Conservation (phyloP, 192 early-diverging fungal species). For the Podochytrium sp. region DNA sequence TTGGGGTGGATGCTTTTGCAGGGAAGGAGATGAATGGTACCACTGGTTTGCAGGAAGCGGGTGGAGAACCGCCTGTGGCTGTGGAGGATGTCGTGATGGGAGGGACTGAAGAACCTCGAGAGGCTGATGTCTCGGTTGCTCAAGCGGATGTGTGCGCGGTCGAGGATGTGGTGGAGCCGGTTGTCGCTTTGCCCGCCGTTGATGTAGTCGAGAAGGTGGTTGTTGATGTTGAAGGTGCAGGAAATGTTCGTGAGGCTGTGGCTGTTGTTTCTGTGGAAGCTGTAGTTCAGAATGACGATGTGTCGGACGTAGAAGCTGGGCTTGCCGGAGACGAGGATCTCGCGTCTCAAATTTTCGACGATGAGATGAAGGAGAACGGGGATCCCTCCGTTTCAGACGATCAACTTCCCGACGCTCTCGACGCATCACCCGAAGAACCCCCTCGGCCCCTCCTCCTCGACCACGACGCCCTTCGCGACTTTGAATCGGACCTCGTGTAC, state of each 20-base stretch:
- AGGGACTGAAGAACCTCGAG: neutral
- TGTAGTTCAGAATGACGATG: neutral
- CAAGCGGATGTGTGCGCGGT: neutral
- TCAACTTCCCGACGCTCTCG: neutral
- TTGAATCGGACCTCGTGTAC: conserved; percentile 4
- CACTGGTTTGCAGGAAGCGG: too few relatives aligned
- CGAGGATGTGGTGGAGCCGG: neutral
- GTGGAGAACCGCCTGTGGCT: too few relatives aligned
- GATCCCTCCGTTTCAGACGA: neutral
- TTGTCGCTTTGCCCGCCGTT: neutral
- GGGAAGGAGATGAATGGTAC: too few relatives aligned
- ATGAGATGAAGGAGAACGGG: neutral
- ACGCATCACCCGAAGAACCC: neutral
- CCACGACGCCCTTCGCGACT: neutral
- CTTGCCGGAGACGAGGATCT: neutral
- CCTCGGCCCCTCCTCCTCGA: neutral
- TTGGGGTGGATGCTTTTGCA: neutral
- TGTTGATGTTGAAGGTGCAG: neutral
- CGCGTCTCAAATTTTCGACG: neutral
- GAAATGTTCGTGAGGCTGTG: neutral
- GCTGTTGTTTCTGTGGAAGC: neutral
- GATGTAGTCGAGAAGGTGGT: neutral
- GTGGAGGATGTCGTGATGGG: neutral
- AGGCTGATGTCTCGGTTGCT: neutral
- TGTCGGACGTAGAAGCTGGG: neutral